These are phyloP conservation scores for Colletotrichum tamarilloi DNA, from an alignment of 2,329 filamentous ascomycete species.

Conservation along the genomic window DNA sequence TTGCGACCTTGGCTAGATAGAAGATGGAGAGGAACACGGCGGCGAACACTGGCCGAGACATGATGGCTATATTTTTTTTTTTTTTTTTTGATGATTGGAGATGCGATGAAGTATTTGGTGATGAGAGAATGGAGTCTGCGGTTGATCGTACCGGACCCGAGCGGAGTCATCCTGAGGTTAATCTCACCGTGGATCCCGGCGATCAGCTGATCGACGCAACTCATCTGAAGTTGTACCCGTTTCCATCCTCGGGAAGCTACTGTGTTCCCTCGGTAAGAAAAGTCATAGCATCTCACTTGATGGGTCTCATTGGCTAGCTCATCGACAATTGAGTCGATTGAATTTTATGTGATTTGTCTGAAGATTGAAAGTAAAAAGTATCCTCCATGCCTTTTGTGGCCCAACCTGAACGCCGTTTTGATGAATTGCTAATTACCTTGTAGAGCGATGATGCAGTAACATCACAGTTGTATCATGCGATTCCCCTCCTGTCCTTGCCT, in stretches of 20 bases:
- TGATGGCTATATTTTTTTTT: background rate
- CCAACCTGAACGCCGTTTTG: background rate
- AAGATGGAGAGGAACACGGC: constrained; percentile 6
- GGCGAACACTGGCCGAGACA: constrained; percentile 16
- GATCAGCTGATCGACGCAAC: background rate
- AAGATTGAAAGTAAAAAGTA: constrained; percentile 8
- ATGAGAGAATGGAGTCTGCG: background rate
- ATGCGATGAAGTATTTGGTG: background rate
- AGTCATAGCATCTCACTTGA: background rate
- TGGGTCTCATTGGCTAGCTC: background rate
- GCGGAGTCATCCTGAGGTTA: background rate
- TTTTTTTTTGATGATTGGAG: background rate
- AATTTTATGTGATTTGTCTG: background rate
- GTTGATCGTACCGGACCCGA: background rate
- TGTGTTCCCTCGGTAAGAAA: background rate
- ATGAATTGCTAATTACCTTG: background rate
- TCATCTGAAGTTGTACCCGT: background rate
- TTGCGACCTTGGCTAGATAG: constrained; percentile 26
- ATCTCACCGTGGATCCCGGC: background rate
- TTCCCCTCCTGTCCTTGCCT: background rate
- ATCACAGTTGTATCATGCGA: background rate
- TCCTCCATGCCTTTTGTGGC: background rate
- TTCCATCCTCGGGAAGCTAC: background rate
- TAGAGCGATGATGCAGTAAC: background rate
- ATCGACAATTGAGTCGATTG: background rate